A percentile compares a stretch with the other conserved stretches of the same genome.
Evolutionary conservation across 163 green algal genomes (phyloP).

Genomic region (Chlamydomonas reinhardtii): DNA sequence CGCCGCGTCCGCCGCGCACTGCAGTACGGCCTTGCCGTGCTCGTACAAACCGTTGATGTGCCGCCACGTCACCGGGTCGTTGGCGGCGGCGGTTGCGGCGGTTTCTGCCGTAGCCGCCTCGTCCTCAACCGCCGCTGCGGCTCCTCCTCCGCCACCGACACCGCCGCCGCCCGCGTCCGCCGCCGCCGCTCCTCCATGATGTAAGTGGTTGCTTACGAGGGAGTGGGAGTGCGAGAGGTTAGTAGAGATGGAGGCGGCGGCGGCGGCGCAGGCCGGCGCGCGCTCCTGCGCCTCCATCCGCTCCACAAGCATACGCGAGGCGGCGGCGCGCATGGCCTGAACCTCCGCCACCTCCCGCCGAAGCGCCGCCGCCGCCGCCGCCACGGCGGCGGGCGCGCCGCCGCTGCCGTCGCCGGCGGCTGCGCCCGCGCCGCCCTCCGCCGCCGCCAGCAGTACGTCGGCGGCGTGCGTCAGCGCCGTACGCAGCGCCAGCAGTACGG

Average conservation of each 20-base stretch:
- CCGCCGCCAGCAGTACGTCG: neutral
- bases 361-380: slow-evolving; percentile 21
- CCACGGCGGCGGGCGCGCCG: neutral
- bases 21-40: slow-evolving; percentile 18
- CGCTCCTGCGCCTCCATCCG: slow-evolving; percentile 39
- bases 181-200: neutral
- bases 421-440: neutral
- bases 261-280: neutral
- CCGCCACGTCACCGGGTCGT: slow-evolving; percentile 30
- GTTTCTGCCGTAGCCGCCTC: neutral
- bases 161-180: neutral
- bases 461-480: slow-evolving; percentile 31
- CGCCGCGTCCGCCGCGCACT: slow-evolving; percentile 39
- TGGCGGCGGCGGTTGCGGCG: no score
- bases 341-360: slow-evolving; percentile 46
- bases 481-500: slow-evolving; percentile 30
- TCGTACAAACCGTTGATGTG: slow-evolving; percentile 46
- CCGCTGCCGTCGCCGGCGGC: neutral
- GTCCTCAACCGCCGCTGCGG: neutral
- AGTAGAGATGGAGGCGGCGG: no score
- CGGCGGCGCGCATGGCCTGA: slow-evolving; percentile 12
- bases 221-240: neutral
- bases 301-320: slow-evolving; percentile 25
- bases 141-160: neutral
- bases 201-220: neutral